Base-by-base conservation (phyloP, 768 basidiomycete genomes). In the Mrakia gelida region DNA sequence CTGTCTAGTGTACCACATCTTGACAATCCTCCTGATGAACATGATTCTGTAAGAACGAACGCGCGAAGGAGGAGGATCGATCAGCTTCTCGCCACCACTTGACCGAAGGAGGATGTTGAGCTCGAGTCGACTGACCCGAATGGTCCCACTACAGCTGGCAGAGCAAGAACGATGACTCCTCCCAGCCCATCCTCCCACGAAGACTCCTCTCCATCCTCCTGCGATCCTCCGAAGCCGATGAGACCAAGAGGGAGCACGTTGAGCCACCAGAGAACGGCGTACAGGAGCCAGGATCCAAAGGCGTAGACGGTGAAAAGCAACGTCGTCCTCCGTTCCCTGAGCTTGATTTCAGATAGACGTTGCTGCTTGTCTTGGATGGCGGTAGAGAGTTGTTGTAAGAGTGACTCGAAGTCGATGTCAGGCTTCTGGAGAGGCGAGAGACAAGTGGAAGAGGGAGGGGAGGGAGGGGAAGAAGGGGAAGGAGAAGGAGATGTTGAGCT, bases 1-100 rank as follows among this genome's bases (percentile, higher is more conserved):
- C 81, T 90, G 93, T 76, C 91, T 87, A 30, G 88, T 88, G 81
- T 93, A 94, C 92, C 92, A 93, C 77, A 91, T 87, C 83, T 93
- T 92, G 76, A 93, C 91, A 75, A 94, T 90, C 56, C 93, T 86
- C 49, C 93, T 88, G 23, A 90, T 88, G 82, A 93, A 93, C 70
- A 94, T 84, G 52, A 93, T 90, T 28, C 92, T 90, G 83, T 26
- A 8, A 32, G 49, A 21, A 52, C 73, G 70, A 52, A 75, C 28
- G 41, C 45, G 34, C n/a, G n/a, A 28, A 32, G 13, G 54, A 79
- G 61, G 62, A 10, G 8, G 76, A 30, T 34, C 41, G 30, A 52
- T 38, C 38, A 38, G 38, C 38, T 38, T 38, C 38, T 38, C 38
- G 38, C 38, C 38, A 38, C 8, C 38, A 38, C 38, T 38, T 38